phyloP scores from a whole-genome alignment of 108 stramenopile genomes.

The Parmales sp. region DNA sequence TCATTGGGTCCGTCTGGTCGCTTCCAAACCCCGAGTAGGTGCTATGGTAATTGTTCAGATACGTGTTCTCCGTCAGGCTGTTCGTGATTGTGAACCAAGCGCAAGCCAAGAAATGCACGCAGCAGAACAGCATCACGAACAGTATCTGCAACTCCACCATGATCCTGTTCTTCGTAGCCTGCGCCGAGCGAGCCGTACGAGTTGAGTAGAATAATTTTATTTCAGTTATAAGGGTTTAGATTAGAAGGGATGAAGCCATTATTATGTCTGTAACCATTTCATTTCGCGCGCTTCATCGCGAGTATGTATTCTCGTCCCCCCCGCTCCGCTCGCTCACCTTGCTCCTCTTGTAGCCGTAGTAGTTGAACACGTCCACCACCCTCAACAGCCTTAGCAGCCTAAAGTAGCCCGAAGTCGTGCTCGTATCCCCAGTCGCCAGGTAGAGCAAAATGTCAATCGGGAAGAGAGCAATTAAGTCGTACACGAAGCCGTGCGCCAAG shows the following conservation, averaged over 20 bases:
- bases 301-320: no score
- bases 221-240: no score
- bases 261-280: no score
- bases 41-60: neutral
- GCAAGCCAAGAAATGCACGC: neutral
- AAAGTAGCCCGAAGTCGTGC: neutral
- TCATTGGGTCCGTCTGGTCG: no score
- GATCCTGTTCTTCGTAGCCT: neutral
- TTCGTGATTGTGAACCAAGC: neutral
- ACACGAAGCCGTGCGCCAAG: neutral
- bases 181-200: no score
- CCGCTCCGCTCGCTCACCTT: no score
- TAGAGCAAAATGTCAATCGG: conserved; percentile 1
- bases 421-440: neutral
- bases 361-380: neutral
- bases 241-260: no score
- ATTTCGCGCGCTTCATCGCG: no score
- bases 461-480: neutral
- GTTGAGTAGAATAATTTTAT: no score
- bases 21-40: neutral
- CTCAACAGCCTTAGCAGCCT: neutral
- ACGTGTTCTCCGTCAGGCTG: neutral
- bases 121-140: neutral
- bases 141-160: neutral
- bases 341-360: neutral